Base-by-base conservation (phyloP, 139 green algal species). In the Pseudopediastrum boryanum region DNA sequence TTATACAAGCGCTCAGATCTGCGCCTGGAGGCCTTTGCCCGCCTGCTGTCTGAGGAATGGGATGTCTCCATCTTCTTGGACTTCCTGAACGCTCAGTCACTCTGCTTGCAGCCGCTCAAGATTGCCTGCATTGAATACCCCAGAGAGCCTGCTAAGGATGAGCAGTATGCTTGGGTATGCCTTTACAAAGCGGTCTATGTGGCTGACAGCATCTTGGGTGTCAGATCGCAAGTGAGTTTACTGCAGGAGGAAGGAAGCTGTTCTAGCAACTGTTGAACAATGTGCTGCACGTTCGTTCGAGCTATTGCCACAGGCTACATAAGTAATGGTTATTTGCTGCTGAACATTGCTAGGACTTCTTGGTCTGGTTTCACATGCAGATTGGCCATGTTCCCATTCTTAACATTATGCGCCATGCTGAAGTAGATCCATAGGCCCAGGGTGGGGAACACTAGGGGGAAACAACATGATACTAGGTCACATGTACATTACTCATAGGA, bases 31-130 rank as follows among this genome's bases (percentile, higher is more conserved):
- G 75, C 67, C 0, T 90, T 89, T 80, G 80, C 83, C 27, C 70
- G 71, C 31, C 85, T 89, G 63, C 75, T 90, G 70, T 78, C 70
- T 1, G 86, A 90, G 78, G 77, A 87, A 42, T 90, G 86, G 86
- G 83, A 88, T 52, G 76, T 85, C 41, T 61, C 68, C 5, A 81
- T 84, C 6, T 83, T 88, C 79, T 48, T 87, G 48, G 81, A 83
- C 77, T 88, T 87, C 59, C 36, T 90, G 4, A 50, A 66, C 6
- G 86, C 83, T 1, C 43, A 65, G 38, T 74, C 44, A 36, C 54
- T 87, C 81, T 64, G 66, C 31, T 5, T 85, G 63, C 77, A 90
- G 81, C 77, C 86, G 2, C 29, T 54, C 39, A 81, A 80, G 39
- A 35, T 83, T 25, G 38, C 82, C 27, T 89, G 86, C 82, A 75